Percentiles rank a stretch among this genome's conserved stretches.
Evolutionary conservation across 805 yeast genomes (phyloP).

Genomic region (Teunomyces pallodes): DNA sequence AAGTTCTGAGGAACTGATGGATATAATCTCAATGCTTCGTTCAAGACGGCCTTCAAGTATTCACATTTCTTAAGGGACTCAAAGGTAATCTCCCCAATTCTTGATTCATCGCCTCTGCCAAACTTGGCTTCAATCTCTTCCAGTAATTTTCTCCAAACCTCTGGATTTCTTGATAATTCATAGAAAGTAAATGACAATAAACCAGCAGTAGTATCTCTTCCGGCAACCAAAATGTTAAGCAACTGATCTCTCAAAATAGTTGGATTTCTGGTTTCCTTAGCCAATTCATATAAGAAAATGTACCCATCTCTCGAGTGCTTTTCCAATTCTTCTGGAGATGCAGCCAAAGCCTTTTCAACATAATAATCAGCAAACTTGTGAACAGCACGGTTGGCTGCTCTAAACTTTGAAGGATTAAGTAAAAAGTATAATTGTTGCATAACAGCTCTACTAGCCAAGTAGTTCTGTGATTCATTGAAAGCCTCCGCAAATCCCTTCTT

Average conservation of each 20-base stretch:
- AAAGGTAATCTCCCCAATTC: conserved; percentile 39
- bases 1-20: conserved; percentile 52
- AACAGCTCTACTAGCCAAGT: conserved; percentile 25
- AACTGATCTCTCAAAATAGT: conserved; percentile 48
- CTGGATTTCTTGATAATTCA: conserved; percentile 45
- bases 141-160: conserved; percentile 36
- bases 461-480: conserved; percentile 32
- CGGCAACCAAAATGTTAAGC: conserved; percentile 50
- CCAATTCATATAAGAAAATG: conserved; percentile 48
- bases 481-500: conserved; percentile 33
- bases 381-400: conserved; percentile 18
- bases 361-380: conserved; percentile 37
- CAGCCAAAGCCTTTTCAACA: conserved; percentile 36
- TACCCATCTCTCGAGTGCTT: conserved; percentile 35
- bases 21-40: conserved; percentile 49
- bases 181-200: conserved; percentile 45
- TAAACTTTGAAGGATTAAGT: conserved; percentile 16
- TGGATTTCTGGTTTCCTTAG: conserved; percentile 48
- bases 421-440: conserved; percentile 16
- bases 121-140: conserved; percentile 30
- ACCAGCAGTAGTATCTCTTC: conserved; percentile 56
- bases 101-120: conserved; percentile 31
- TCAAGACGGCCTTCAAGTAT: conserved; percentile 46
- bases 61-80: conserved; percentile 50
- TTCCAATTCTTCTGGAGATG: conserved; percentile 29